These are phyloP conservation scores for Thozetella sp. DNA, from an alignment of 495 filamentous ascomycete species.

Conservation along the genomic window DNA sequence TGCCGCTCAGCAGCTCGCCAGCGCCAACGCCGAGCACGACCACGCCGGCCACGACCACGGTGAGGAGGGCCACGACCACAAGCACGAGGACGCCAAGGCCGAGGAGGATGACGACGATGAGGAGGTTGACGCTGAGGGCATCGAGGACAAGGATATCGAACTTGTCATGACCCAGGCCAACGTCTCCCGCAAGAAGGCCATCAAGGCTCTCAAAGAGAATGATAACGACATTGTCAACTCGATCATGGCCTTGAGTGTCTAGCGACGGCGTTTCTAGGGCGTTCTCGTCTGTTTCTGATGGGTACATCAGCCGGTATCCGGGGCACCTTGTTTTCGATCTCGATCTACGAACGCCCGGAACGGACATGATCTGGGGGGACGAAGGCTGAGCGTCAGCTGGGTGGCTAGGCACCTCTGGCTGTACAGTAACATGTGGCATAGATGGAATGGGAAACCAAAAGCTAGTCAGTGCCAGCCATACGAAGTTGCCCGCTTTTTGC, in stretches of 20 bases:
- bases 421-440: slow-evolving; percentile 1
- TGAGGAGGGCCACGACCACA: slow-evolving; percentile 77
- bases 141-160: slow-evolving; percentile 99
- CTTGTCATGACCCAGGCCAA: slow-evolving; percentile 97
- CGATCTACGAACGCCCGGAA: neutral
- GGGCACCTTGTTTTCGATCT: neutral
- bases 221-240: slow-evolving; percentile 99
- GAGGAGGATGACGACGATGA: slow-evolving; percentile 94
- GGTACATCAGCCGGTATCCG: slow-evolving; percentile 1
- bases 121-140: slow-evolving; percentile 88
- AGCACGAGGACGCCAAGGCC: slow-evolving; percentile 74
- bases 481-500: neutral
- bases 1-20: slow-evolving; percentile 88
- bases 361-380: neutral
- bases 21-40: slow-evolving; percentile 71
- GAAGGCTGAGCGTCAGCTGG: neutral
- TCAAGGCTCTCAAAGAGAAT: slow-evolving; percentile 98
- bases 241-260: slow-evolving; percentile 99
- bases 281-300: slow-evolving; percentile 5
- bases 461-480: neutral
- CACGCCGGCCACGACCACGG: slow-evolving; percentile 61
- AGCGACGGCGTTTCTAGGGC: slow-evolving; percentile 26
- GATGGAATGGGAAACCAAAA: neutral
- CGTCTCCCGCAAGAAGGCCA: slow-evolving; percentile 95
- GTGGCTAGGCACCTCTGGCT: neutral